phyloP scores from a whole-genome alignment of 1,139 yeast genomes.

The Kurtzmaniella quercitrusa region DNA sequence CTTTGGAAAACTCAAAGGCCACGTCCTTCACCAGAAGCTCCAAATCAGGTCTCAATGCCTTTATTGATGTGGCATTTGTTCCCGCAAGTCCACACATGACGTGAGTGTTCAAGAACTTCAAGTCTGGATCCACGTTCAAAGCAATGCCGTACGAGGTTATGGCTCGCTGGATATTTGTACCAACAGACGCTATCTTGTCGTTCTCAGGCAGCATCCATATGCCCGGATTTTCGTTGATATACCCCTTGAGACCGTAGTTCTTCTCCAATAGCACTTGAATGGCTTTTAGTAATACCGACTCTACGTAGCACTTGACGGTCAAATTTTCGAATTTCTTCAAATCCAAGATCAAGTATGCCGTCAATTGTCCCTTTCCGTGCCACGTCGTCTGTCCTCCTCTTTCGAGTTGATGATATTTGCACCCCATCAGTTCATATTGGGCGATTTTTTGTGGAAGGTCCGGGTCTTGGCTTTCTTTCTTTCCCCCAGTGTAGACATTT shows the following conservation, averaged over 20 bases:
- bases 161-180: slow-evolving; percentile 79
- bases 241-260: slow-evolving; percentile 40
- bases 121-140: slow-evolving; percentile 71
- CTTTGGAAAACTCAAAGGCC: slow-evolving; percentile 48
- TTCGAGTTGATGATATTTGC: slow-evolving; percentile 62
- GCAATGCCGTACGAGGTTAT: slow-evolving; percentile 90
- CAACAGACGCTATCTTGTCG: slow-evolving; percentile 81
- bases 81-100: slow-evolving; percentile 85
- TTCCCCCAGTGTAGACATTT: slow-evolving; percentile 87
- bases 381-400: slow-evolving; percentile 98
- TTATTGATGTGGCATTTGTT: slow-evolving; percentile 38
- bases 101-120: slow-evolving; percentile 62
- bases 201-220: slow-evolving; percentile 58
- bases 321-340: slow-evolving; percentile 55
- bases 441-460: slow-evolving; percentile 27
- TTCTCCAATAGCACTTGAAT: slow-evolving; percentile 49
- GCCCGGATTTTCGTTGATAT: slow-evolving; percentile 72
- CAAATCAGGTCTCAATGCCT: slow-evolving; percentile 16
- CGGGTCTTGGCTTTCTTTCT: slow-evolving; percentile 58
- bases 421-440: slow-evolving; percentile 38
- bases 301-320: slow-evolving; percentile 73
- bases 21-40: slow-evolving; percentile 34
- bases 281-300: slow-evolving; percentile 59
- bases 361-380: slow-evolving; percentile 95
- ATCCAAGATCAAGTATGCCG: slow-evolving; percentile 79